A percentile compares a stretch with the other conserved stretches of the same genome.
phyloP scores from a whole-genome alignment of 345 rosid species.

The Gossypium mustelinum region DNA sequence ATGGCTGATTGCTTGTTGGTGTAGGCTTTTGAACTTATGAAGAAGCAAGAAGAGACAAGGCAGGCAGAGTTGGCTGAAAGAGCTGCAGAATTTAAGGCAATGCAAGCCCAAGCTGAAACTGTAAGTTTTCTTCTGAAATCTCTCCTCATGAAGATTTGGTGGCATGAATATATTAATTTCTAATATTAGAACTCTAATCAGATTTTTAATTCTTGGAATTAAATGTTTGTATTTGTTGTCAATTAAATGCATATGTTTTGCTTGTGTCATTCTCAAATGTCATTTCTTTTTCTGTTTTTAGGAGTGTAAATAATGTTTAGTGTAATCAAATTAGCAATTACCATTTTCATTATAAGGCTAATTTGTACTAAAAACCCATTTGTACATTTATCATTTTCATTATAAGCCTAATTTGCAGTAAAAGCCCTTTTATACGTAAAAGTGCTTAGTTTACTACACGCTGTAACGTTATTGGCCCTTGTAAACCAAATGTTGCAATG shows the following conservation, averaged over 20 bases:
- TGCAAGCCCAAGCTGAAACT: constrained; percentile 82
- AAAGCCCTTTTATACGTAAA: neutral
- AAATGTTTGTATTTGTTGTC: too few relatives aligned
- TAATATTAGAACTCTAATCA: too few relatives aligned
- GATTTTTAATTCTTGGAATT: too few relatives aligned
- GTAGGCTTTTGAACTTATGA: constrained; percentile 73
- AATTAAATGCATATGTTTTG: too few relatives aligned
- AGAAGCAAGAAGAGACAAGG: constrained; percentile 80
- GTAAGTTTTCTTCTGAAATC: constrained; percentile 37
- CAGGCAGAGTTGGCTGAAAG: constrained; percentile 59
- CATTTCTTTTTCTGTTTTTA: neutral
- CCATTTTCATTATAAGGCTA: neutral
- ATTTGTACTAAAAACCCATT: neutral
- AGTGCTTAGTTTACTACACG: neutral
- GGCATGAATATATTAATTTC: too few relatives aligned
- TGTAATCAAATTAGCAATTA: neutral
- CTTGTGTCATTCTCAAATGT: too few relatives aligned
- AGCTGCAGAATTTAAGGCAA: constrained; percentile 79
- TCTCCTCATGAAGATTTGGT: neutral
- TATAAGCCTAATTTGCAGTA: too few relatives aligned
- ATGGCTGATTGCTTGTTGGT: constrained; percentile 18
- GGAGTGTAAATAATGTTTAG: neutral
- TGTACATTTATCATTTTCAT: too few relatives aligned
- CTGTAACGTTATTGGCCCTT: neutral
- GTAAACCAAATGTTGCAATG: neutral